Evolutionary conservation across 2,329 filamentous ascomycete genomes (phyloP), one percentile per base, ranked within the genome.

Genomic region (Cryoendolithus antarcticus): DNA sequence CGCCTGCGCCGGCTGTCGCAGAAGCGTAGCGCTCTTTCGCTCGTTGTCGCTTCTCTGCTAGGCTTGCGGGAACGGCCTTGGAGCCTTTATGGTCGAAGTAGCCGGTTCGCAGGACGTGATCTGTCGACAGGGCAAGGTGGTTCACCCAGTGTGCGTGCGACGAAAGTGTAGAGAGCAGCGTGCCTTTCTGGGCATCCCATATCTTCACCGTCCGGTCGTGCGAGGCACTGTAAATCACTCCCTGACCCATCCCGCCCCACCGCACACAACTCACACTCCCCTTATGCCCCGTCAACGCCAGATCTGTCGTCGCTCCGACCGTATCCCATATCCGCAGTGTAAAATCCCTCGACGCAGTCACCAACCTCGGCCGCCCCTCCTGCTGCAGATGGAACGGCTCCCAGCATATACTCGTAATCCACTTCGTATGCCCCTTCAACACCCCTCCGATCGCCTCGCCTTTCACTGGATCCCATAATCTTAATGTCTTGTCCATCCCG

Each of bases 71-170:
- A 0, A 82, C 66, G 0, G 82, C 67, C 24, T 51, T 54, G 45
- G 76, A 74, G 10, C 78, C 78, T 9, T 75, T 76, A 59, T 95
- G 86, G 54, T 96, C 89, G 55, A 84, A 82, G 63, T 80, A 98
- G 1, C 75, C 80, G 1, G 88, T 95, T 36, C 86, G 75, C 29
- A 95, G 69, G 2, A 82, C 86, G 54, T 88, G 91, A 54, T 96
- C 91, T 3, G 86, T 95, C 0, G 86, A 95, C 4, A 98, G 71
- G 0, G 91, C 86, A 13, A 98, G 73, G 55, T 95, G 86, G 57
- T 98, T 98, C 24, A 98, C 84, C 77, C 89, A 93, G 58, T 96
- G 91, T 0, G 83, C 85, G 57, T 98, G 91, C 2, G 81, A 71
- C 12, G 74, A 76, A 6, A 96, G 67, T 0, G 81, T 88, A 58